Evolutionary conservation across 2,329 filamentous ascomycete genomes (phyloP), one percentile per base, ranked within the genome.

Genomic region (Neofusicoccum cordaticola): DNA sequence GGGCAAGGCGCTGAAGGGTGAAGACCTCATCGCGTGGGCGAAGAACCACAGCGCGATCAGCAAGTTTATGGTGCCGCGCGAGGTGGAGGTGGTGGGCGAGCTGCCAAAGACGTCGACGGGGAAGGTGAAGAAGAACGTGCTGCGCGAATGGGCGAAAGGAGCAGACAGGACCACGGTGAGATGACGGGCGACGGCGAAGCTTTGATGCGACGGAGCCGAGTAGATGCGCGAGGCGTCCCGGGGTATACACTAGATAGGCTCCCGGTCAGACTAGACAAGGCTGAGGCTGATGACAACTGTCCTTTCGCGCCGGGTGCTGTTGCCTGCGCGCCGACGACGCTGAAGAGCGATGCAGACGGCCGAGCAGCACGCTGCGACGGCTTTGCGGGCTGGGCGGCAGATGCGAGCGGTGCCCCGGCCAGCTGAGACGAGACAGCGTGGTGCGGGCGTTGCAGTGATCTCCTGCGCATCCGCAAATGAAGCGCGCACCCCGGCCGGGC

Each of bases 91-190:
- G 48, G 86, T 99, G n/a, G 69, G 81, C 5, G 93, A 97, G 77
- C 81, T 99, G 68, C 95, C 95, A 9, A 99, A 99, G 85, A 99
- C 95, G 34, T 95, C 91, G 77, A 99, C 95, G 0, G 95, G 95
- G 2, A 99, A 99, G 84, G 85, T 98, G 66, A 89, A 92, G 85
- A 99, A 99, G 86, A 98, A 97, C 72, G 86, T 96, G 6, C 78
- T 99, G 63, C 82, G 95, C 66, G 90, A 92, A 70, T 97, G 93
- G 94, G 91, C 90, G 2, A 91, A 86, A 74, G 84, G 85, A 31
- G 64, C 64, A 17, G 64, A 65, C 39, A 62, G 64, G 58, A 56
- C 7, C 39, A 11, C 39, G 63, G 64, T 48, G 41, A 50, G 51
- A 31, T 65, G 42, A 65, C 19, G 37, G 53, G 15, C 39, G 56